Base-by-base conservation (phyloP, 768 basidiomycete species). In the Xerocomus brunneocitrinus region DNA sequence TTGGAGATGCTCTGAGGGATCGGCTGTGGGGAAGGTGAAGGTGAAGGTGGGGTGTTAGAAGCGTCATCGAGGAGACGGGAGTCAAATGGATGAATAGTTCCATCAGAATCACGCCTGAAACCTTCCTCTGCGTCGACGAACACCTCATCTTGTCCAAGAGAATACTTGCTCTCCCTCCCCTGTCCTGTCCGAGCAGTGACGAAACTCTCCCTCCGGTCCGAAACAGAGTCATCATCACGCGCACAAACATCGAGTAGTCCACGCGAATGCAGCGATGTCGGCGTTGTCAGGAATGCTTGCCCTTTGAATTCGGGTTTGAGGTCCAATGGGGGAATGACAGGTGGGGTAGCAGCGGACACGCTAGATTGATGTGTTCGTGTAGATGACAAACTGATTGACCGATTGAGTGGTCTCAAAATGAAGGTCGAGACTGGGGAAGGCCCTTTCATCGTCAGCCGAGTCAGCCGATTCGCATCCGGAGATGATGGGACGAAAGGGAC, bases 351-450 rank as follows among this genome's bases (percentile, higher is more conserved):
- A 56, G 65, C 58, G 14, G 74, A 78, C 13, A 61, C 61, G 13
- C 71, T 70, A 4, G 82, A 81, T 34, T 74, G 67, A 52, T 84
- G 79, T 1, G 81, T 84, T 41, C 76, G 76, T 14, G 82, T 82
- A 2, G 85, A 87, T 1, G 78, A 79, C 53, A 85, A 76, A 25
- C 84, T 85, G 40, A 79, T 72, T 5, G 86, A 83, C 32, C 86
- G 75, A 61, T 86, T 88, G 52, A 87, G 67, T 12, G 80, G 82
- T 3, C 87, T 79, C 6, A 79, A 75, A 42, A 89, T 73, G 62
- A 89, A 88, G 0, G 82, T 71, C 8, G 76, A 75, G 57, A 79
- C 69, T 12, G 76, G 76, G 13, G 80, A 81, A 14, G 79, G 79
- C 36, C 78, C 80, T 79, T 40, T 36, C 16, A 27, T 47, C 9